Evolutionary conservation across 2,329 filamentous ascomycete genomes (phyloP).

Genomic region (Ophiostoma perfectum): DNA sequence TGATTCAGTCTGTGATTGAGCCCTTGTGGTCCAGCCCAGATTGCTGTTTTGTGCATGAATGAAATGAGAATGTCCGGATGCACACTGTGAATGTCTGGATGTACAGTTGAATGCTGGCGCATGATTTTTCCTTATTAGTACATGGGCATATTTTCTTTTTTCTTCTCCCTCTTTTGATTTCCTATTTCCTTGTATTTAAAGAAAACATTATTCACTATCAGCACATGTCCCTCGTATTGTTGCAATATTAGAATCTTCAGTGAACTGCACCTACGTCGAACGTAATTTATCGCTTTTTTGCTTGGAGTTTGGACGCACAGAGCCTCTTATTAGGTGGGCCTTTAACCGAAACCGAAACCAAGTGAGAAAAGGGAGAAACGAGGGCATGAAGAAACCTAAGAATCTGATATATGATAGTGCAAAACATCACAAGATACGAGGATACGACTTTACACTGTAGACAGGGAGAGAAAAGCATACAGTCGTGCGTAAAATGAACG

Average conservation of each 20-base stretch:
- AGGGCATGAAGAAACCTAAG: neutral
- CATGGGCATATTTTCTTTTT: neutral
- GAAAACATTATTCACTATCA: no score
- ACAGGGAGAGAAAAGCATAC: no score
- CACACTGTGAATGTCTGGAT: neutral
- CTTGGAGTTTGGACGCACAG: neutral
- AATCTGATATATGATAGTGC: neutral
- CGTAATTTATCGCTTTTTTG: neutral
- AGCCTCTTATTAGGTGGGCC: constrained; percentile 5
- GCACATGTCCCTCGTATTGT: no score
- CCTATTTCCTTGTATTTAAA: neutral
- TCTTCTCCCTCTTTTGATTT: neutral
- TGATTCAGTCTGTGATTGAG: neutral
- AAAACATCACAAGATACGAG: neutral
- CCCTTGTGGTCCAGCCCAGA: neutral
- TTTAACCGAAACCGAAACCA: neutral
- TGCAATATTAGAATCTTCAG: no score
- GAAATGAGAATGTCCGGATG: neutral
- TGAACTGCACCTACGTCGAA: no score
- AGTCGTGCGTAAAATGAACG: no score
- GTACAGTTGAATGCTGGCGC: neutral
- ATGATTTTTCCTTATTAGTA: neutral
- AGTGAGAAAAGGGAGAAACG: constrained; percentile 8
- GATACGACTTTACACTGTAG: no score
- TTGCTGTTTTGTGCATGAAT: neutral